A percentile compares a stretch with the other conserved stretches of the same genome.
phyloP scores from a whole-genome alignment of 202 grass and related monocot genomes.

The Miscanthus sacchariflorus region DNA sequence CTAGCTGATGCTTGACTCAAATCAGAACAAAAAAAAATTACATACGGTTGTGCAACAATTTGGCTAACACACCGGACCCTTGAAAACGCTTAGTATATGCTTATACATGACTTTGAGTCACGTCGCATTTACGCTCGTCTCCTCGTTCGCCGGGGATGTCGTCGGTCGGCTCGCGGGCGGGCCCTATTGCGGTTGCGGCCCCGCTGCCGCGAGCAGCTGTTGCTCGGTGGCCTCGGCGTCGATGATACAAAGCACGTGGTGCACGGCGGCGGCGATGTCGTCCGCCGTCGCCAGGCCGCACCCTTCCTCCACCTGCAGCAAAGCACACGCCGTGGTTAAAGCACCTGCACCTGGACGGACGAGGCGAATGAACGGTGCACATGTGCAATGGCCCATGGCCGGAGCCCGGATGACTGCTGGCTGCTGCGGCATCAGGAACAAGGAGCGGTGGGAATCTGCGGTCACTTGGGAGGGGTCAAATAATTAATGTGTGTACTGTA shows the following conservation, averaged over 20 bases:
- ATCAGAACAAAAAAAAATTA: too few species aligned
- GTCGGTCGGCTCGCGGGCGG: neutral
- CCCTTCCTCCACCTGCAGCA: constrained; percentile 82
- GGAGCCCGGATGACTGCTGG: neutral
- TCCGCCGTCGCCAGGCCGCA: constrained; percentile 74
- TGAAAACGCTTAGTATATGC: too few species aligned
- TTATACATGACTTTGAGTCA: too few species aligned
- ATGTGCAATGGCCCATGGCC: constrained; percentile 25
- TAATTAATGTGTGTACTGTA: too few species aligned
- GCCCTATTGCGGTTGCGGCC: neutral
- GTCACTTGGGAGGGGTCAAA: too few species aligned
- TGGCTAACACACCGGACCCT: too few species aligned
- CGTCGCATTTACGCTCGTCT: neutral
- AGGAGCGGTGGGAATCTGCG: constrained; percentile 32
- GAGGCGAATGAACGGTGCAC: neutral
- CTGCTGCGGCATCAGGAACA: neutral
- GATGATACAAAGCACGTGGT: constrained; percentile 73
- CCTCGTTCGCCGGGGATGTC: neutral
- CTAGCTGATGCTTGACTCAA: too few species aligned
- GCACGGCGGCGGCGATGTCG: constrained; percentile 85
- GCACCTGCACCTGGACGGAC: neutral
- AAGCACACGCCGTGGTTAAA: neutral
- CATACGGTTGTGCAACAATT: too few species aligned
- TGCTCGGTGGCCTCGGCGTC: constrained; percentile 56
- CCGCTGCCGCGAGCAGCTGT: neutral